These are phyloP conservation scores for Neonectria coccinea DNA, from an alignment of 2,329 filamentous ascomycete species.

Conservation along the genomic window DNA sequence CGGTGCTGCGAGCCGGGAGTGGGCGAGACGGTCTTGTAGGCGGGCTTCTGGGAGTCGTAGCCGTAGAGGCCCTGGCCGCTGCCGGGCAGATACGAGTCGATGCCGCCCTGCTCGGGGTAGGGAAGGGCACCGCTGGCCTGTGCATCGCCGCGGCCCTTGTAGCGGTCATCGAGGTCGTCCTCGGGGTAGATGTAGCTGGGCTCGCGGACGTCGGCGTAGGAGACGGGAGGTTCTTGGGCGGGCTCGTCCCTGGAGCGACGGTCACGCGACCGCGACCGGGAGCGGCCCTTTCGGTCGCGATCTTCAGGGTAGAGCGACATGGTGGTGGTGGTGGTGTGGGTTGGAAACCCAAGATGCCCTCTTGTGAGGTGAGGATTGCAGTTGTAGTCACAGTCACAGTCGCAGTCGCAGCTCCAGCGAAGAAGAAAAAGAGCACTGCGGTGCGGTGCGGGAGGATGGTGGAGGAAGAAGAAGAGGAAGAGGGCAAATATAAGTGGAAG, in stretches of 20 bases:
- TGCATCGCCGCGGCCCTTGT: conserved; percentile 50
- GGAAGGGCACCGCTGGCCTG: conserved; percentile 50
- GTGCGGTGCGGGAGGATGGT: background rate
- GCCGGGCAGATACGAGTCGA: conserved; percentile 54
- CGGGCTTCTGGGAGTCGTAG: conserved; percentile 53
- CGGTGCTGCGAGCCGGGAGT: conserved; percentile 51
- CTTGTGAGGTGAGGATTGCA: conserved; percentile 15
- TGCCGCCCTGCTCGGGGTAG: conserved; percentile 55
- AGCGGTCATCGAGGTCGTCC: conserved; percentile 56
- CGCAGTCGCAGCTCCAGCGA: background rate
- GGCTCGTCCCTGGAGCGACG: conserved; percentile 49
- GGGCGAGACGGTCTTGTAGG: conserved; percentile 52
- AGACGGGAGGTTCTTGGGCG: conserved; percentile 46
- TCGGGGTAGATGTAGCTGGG: conserved; percentile 57
- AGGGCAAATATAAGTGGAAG: too few relatives aligned
- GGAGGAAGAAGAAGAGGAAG: too few relatives aligned
- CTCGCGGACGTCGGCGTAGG: conserved; percentile 56
- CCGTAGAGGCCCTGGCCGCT: conserved; percentile 53
- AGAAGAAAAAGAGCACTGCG: background rate
- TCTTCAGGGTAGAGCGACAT: conserved; percentile 67
- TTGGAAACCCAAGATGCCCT: background rate
- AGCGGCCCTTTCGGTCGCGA: conserved; percentile 58
- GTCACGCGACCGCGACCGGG: conserved; percentile 59
- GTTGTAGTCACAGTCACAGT: conserved; percentile 4
- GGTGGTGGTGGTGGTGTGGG: conserved; percentile 20